These are phyloP conservation scores for Penicillium janthinellum DNA, from an alignment of 2,329 filamentous ascomycete species.

Conservation along the genomic window DNA sequence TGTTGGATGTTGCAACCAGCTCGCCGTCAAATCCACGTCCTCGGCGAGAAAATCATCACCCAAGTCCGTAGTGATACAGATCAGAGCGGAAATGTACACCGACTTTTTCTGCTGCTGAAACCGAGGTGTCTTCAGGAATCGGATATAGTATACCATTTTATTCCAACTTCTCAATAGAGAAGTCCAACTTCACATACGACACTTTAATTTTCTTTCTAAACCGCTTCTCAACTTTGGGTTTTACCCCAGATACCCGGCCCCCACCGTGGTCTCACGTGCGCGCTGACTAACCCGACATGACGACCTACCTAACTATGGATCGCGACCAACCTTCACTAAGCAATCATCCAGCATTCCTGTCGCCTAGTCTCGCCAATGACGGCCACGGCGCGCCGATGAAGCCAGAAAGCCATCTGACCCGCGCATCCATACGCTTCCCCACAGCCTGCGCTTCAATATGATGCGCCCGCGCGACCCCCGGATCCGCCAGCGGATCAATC, in stretches of 20 bases:
- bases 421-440: conserved; percentile 2
- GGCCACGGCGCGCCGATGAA: conserved; percentile 18
- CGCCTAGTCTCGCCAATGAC: conserved; percentile 14
- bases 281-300: conserved; percentile 34
- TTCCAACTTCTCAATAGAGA: not conserved
- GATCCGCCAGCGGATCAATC: conserved; percentile 90
- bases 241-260: conserved; percentile 8
- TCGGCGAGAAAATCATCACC: conserved; percentile 64
- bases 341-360: conserved; percentile 14
- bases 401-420: conserved; percentile 10
- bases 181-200: not conserved
- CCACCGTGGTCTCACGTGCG: conserved; percentile 21
- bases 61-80: conserved; percentile 70
- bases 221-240: not conserved
- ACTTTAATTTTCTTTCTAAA: not conserved
- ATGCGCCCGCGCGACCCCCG: conserved; percentile 74
- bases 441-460: conserved; percentile 44
- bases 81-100: conserved; percentile 52
- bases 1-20: conserved; percentile 23
- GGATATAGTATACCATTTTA: conserved; percentile 62
- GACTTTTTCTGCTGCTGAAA: conserved; percentile 47
- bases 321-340: conserved; percentile 10
- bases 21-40: conserved; percentile 36
- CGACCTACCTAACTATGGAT: conserved; percentile 12
- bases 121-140: conserved; percentile 66